phyloP scores from a whole-genome alignment of 1,284 basidiomycete species.

The Sporisorium reilianum region DNA sequence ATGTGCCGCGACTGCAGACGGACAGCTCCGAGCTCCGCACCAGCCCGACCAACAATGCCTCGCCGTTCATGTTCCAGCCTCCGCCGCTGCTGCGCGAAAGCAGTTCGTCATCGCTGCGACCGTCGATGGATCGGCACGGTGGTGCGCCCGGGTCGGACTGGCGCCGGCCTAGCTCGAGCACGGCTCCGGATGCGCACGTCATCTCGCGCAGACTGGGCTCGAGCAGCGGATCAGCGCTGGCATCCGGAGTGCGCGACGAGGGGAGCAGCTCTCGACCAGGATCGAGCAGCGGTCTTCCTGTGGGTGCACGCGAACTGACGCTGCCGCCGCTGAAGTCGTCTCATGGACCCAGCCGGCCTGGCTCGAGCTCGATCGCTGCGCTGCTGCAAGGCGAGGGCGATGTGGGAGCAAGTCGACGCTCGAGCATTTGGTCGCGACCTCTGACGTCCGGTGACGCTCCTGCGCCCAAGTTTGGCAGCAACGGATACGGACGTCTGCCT shows the following conservation, averaged over 20 bases:
- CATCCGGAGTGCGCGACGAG: conserved; percentile 23
- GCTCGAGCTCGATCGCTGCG: conserved; percentile 29
- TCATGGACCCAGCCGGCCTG: conserved; percentile 19
- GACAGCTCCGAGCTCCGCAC: conserved; percentile 51
- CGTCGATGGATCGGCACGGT: conserved; percentile 24
- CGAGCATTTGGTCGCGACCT: conserved; percentile 37
- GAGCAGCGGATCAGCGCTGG: conserved; percentile 26
- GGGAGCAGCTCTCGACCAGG: conserved; percentile 32
- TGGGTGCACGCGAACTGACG: conserved; percentile 16
- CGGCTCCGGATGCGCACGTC: conserved; percentile 42
- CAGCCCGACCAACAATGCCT: conserved; percentile 50
- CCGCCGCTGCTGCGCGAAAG: conserved; percentile 51
- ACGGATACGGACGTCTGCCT: conserved; percentile 19
- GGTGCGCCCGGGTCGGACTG: conserved; percentile 28
- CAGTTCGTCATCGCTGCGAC: conserved; percentile 23
- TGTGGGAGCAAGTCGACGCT: conserved; percentile 4
- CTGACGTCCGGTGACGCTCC: conserved; percentile 38
- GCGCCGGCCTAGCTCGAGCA: conserved; percentile 47
- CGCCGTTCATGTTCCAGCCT: conserved; percentile 61
- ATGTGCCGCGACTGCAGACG: conserved; percentile 31
- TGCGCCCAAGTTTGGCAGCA: conserved; percentile 27
- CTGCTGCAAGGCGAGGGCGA: conserved; percentile 24
- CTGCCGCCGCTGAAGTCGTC: conserved; percentile 38
- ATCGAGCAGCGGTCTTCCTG: conserved; percentile 24
- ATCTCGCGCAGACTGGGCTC: conserved; percentile 40